A percentile compares a stretch with the other conserved stretches of the same genome.
phyloP scores from a whole-genome alignment of 129 eudicot species.

The Glebionis coronaria region DNA sequence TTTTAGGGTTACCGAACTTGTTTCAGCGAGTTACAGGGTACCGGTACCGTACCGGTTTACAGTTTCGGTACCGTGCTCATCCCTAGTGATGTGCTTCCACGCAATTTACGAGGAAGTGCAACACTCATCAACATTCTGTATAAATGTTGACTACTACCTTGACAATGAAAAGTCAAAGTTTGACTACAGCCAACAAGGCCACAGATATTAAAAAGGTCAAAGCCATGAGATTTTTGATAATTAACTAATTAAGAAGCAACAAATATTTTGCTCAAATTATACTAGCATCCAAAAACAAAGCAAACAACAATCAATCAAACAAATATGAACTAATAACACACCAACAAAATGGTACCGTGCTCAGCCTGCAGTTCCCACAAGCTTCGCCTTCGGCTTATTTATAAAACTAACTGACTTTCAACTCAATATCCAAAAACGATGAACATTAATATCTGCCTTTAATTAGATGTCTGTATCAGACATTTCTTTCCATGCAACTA shows the following conservation, averaged over 20 bases:
- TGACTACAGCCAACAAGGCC: neutral
- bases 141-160: neutral
- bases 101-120: no score
- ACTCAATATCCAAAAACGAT: neutral
- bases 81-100: no score
- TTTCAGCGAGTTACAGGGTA: no score
- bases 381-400: constrained; percentile 15
- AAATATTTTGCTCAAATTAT: constrained; percentile 3
- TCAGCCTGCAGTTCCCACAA: constrained; percentile 19
- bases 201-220: neutral
- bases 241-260: neutral
- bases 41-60: no score
- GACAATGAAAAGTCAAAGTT: neutral
- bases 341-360: constrained; percentile 20
- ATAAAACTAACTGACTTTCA: constrained; percentile 15
- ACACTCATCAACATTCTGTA: no score
- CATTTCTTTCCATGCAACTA: constrained; percentile 48
- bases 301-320: neutral
- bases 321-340: constrained; percentile 5
- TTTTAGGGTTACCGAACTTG: no score
- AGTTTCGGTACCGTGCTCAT: no score
- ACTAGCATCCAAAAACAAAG: constrained; percentile 6
- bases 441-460: neutral
- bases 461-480: neutral
- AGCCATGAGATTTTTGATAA: neutral